A percentile compares a stretch with the other conserved stretches of the same genome.
Evolutionary conservation across 2,329 filamentous ascomycete genomes (phyloP).

Genomic region (Pseudocercospora vitis): DNA sequence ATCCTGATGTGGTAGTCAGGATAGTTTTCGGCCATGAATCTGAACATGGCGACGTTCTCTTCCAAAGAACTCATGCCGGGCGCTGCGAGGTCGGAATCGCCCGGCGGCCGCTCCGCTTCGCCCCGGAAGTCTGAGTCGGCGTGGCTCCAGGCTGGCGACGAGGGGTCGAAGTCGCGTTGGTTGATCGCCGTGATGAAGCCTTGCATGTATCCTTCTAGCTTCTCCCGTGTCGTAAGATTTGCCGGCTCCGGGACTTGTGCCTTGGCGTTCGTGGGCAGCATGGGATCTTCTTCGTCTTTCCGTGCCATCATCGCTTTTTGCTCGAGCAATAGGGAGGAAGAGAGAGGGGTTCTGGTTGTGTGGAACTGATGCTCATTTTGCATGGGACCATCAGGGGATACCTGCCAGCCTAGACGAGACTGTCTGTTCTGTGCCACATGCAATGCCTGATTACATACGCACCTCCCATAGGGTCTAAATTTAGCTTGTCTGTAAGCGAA

Average conservation of each 20-base stretch:
- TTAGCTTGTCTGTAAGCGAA: no score
- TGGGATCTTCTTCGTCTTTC: no score
- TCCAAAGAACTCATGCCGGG: slow-evolving; percentile 7
- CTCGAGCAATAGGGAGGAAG: no score
- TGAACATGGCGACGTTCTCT: slow-evolving; percentile 14
- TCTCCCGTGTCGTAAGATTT: background rate
- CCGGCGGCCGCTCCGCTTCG: slow-evolving; percentile 7
- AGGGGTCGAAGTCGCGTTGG: slow-evolving; percentile 13
- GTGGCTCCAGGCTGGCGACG: slow-evolving; percentile 8
- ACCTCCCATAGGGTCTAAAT: no score
- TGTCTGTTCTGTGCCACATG: no score
- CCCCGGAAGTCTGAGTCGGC: slow-evolving; percentile 4
- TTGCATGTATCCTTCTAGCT: slow-evolving; percentile 2
- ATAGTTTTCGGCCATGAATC: slow-evolving; percentile 5
- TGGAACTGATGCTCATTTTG: no score
- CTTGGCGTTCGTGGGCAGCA: no score
- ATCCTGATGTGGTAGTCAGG: slow-evolving; percentile 5
- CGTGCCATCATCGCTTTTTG: no score
- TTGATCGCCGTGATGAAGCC: slow-evolving; percentile 16
- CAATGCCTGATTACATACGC: no score
- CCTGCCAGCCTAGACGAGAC: no score
- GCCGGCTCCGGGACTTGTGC: background rate
- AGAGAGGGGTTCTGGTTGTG: no score
- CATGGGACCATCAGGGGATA: no score
- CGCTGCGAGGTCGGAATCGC: background rate